Evolutionary conservation across 495 filamentous ascomycete genomes (phyloP).

Genomic region (Lophiotrema nucula): DNA sequence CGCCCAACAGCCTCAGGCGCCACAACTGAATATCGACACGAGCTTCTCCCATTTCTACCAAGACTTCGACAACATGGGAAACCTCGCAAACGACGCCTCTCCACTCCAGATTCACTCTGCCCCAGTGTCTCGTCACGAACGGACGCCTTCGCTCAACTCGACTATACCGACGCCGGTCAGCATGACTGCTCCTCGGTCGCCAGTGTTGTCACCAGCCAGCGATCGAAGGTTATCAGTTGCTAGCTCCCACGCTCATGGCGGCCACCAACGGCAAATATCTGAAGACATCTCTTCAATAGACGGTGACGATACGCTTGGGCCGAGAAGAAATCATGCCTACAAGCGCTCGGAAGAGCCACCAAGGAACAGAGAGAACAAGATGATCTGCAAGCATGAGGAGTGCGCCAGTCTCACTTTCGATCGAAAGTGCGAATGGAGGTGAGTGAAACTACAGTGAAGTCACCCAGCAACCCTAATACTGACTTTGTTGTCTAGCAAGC

Average conservation of each 20-base stretch:
- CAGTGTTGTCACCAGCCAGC: conserved; percentile 7
- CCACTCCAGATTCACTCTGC: not conserved
- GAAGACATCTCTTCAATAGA: conserved; percentile 26
- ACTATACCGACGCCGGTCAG: conserved; percentile 25
- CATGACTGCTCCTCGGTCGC: conserved; percentile 21
- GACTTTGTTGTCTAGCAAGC: conserved; percentile 58
- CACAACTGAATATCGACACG: conserved; percentile 12
- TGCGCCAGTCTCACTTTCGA: conserved; percentile 66
- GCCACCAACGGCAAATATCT: conserved; percentile 2
- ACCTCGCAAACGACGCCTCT: no score
- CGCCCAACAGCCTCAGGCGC: conserved; percentile 27
- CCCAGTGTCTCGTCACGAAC: conserved; percentile 9
- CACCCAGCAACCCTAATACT: not conserved
- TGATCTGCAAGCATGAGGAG: conserved; percentile 60
- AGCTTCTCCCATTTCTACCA: conserved; percentile 9
- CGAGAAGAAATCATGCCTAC: conserved; percentile 29
- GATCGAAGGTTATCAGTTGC: conserved; percentile 16
- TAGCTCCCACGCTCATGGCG: conserved; percentile 6
- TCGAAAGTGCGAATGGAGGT: conserved; percentile 92
- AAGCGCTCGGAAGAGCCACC: conserved; percentile 53
- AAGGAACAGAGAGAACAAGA: conserved; percentile 66
- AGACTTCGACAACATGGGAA: conserved; percentile 19
- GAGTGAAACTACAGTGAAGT: conserved; percentile 45
- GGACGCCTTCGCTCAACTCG: conserved; percentile 19
- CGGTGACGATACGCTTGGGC: conserved; percentile 18